A percentile compares a stretch with the other conserved stretches of the same genome.
These are phyloP conservation scores for Ogataea allantospora DNA, from an alignment of 805 yeast genomes.

Conservation along the genomic window DNA sequence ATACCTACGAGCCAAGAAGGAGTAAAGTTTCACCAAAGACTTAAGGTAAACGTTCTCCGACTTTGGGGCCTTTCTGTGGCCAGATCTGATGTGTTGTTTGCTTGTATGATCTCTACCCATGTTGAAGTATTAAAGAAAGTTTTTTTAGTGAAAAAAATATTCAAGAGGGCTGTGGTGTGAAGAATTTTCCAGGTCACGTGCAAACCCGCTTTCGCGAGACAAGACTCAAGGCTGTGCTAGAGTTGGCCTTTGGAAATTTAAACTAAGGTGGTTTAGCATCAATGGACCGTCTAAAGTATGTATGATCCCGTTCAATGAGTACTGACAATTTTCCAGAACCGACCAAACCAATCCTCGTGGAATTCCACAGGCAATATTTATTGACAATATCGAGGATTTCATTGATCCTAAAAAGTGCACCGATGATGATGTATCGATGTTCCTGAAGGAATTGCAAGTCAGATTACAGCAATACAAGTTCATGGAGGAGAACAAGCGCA, in stretches of 20 bases:
- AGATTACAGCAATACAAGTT: constrained; percentile 85
- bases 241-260: background rate
- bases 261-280: background rate
- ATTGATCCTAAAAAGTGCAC: constrained; percentile 45
- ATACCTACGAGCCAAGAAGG: constrained; percentile 98
- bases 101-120: constrained; percentile 98
- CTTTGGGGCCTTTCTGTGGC: constrained; percentile 99
- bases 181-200: constrained; percentile 6
- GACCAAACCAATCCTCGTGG: constrained; percentile 83
- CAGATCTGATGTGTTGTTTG: constrained; percentile 93
- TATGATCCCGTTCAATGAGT: background rate
- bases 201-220: background rate
- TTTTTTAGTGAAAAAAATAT: constrained; percentile 8
- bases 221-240: constrained; percentile 6
- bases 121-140: constrained; percentile 28
- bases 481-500: constrained; percentile 65
- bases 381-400: constrained; percentile 75
- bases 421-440: constrained; percentile 36
- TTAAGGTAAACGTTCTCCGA: constrained; percentile 99
- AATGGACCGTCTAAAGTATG: constrained; percentile 23
- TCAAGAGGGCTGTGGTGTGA: constrained; percentile 2
- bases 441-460: constrained; percentile 78
- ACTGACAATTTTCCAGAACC: constrained; percentile 37
- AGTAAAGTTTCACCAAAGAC: constrained; percentile 95
- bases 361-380: constrained; percentile 94